Conservation (phyloP, 441 rosid species). For the Iberis amara region DNA sequence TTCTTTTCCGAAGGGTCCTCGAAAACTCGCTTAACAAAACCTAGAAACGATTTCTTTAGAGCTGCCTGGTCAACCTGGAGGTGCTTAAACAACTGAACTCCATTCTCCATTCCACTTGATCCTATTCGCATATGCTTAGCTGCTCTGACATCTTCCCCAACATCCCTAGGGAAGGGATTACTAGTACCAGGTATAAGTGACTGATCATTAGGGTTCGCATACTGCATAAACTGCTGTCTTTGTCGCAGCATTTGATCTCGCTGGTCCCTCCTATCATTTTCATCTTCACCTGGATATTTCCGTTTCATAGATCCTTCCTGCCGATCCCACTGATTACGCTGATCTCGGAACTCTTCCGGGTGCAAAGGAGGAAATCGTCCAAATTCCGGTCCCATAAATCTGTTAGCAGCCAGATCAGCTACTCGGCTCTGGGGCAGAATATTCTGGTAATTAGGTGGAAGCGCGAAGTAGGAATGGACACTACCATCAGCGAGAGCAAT, state of each 20-base stretch:
- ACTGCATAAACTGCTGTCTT: conserved; percentile 41
- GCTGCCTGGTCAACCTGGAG: conserved; percentile 52
- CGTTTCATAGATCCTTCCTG: conserved; percentile 49
- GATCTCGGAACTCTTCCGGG: conserved; percentile 46
- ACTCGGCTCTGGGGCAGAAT: conserved; percentile 46
- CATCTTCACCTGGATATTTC: conserved; percentile 44
- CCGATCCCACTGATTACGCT: conserved; percentile 38
- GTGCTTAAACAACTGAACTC: conserved; percentile 33
- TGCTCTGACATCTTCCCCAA: conserved; percentile 44
- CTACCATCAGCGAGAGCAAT: conserved; percentile 81
- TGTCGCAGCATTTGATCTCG: conserved; percentile 37
- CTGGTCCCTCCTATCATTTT: conserved; percentile 36
- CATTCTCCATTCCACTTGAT: conserved; percentile 31
- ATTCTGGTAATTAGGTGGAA: conserved; percentile 82
- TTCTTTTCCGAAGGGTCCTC: conserved; percentile 59
- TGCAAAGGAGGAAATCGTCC: conserved; percentile 36
- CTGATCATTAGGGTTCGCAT: conserved; percentile 37
- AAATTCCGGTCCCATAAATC: conserved; percentile 38
- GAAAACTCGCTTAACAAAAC: conserved; percentile 53
- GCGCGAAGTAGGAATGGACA: conserved; percentile 91
- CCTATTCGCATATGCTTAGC: conserved; percentile 50
- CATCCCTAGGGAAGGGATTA: conserved; percentile 33
- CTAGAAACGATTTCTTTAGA: conserved; percentile 65
- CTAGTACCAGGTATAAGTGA: conserved; percentile 37
- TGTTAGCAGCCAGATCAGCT: conserved; percentile 27